Base-by-base conservation (phyloP, 1,139 yeast genomes). In the Keqinozyma sinolaborantium region DNA sequence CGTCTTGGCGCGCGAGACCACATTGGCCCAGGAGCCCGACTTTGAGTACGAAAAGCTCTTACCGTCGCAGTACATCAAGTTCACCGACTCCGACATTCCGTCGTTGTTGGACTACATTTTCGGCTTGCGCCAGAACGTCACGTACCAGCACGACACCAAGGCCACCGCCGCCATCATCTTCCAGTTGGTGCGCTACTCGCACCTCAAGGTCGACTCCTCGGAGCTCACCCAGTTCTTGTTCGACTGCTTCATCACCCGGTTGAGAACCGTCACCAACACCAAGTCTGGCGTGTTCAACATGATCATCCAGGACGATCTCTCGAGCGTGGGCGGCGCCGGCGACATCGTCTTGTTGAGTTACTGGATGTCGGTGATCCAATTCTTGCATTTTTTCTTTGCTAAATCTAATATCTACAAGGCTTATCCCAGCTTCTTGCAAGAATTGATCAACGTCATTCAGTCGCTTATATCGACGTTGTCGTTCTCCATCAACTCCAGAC, bases 261-360 rank as follows among this genome's bases (percentile, higher is more conserved):
- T 83, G 14, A 61, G 86, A 43, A 59, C 83, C 2, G 73, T 75
- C 2, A 74, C 83, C 6, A 62, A 73, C 38, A 74, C 81, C 9
- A 74, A 73, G 39, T 73, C 81, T 8, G 85, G 84, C 0, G 77
- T 75, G 4, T 70, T 75, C 38, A 73, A 69, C 40, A 61, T 69
- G 55, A 67, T 69, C 5, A 47, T 55, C 12, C 58, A 55, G 30
- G 59, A 55, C 27, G 51, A 50, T 18, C 41, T 39, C 3, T 36
- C 32, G 13, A 33, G 52, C 4, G 41, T 53, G 3, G 57, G 56
- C 4, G 74, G 74, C 1, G 58, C 69, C 6, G 82, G 84, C 14
- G 90, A 83, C 50, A 79, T 83, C 34, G 85, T 83, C 7, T 54
- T 72, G 23, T 69, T 80, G 35, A 79, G 90, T 40, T 83, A 82